Conservation (phyloP, 345 rosid genomes). For the Hypericum androsaemum region DNA sequence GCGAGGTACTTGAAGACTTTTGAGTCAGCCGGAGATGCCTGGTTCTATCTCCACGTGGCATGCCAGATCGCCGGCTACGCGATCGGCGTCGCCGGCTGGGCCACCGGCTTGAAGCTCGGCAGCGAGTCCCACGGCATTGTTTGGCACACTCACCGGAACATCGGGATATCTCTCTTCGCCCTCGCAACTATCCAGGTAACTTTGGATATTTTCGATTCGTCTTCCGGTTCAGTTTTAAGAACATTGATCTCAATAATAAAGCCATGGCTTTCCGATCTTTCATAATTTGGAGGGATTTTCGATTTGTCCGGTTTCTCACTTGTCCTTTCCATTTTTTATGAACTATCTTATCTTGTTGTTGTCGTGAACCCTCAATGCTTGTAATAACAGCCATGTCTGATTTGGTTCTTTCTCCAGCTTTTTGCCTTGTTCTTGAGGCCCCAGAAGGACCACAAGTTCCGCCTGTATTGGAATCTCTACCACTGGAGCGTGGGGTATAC, state of each 20-base stretch:
- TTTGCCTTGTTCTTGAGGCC: slow-evolving; percentile 75
- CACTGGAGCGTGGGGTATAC: slow-evolving; percentile 64
- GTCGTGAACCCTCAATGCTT: neutral
- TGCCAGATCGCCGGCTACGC: slow-evolving; percentile 70
- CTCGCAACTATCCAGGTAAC: slow-evolving; percentile 72
- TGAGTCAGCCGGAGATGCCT: slow-evolving; percentile 68
- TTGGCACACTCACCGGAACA: slow-evolving; percentile 39
- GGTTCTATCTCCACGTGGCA: slow-evolving; percentile 69
- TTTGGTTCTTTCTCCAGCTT: slow-evolving; percentile 24
- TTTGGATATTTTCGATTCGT: too few species aligned
- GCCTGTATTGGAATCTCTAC: slow-evolving; percentile 71
- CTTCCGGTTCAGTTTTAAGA: too few species aligned
- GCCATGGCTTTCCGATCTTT: too few species aligned
- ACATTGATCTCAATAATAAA: too few species aligned
- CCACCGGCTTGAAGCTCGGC: slow-evolving; percentile 81
- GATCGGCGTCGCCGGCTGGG: slow-evolving; percentile 88
- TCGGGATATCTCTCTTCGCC: slow-evolving; percentile 64
- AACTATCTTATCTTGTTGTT: neutral
- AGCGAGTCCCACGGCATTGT: slow-evolving; percentile 40
- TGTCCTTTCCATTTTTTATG: too few species aligned
- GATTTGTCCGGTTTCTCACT: too few species aligned
- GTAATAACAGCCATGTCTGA: neutral
- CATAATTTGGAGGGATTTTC: too few species aligned
- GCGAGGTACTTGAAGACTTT: slow-evolving; percentile 66
- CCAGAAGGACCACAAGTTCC: slow-evolving; percentile 69